A percentile compares a stretch with the other conserved stretches of the same genome.
Evolutionary conservation across 176 grass and related monocot genomes (phyloP).

Genomic region (Bothriochloa decipiens): DNA sequence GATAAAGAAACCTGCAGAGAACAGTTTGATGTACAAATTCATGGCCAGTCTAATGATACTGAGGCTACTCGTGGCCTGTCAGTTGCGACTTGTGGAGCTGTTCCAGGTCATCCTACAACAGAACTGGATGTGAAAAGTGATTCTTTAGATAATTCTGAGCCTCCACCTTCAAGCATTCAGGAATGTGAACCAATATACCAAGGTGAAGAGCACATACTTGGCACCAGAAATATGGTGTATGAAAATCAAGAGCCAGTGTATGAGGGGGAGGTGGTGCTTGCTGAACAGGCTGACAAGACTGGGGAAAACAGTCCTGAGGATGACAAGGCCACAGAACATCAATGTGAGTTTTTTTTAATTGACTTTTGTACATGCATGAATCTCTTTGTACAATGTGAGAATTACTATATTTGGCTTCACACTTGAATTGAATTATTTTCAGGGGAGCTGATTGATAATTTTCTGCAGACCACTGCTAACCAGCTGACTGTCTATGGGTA

Average conservation of each 20-base stretch:
- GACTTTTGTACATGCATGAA: neutral
- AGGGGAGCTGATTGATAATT: conserved; percentile 92
- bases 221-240: conserved; percentile 45
- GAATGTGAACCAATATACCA: conserved; percentile 84
- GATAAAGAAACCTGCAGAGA: conserved; percentile 43
- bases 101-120: conserved; percentile 38
- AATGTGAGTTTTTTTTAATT: conserved; percentile 60
- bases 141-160: conserved; percentile 46
- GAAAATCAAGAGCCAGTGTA: conserved; percentile 78
- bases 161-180: conserved; percentile 46
- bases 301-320: conserved; percentile 40
- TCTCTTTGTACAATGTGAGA: conserved; percentile 22
- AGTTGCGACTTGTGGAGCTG: conserved; percentile 37
- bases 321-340: conserved; percentile 50
- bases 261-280: conserved; percentile 82
- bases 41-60: conserved; percentile 36
- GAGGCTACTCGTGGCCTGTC: conserved; percentile 28
- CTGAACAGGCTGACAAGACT: conserved; percentile 65
- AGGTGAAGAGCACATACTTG: conserved; percentile 88
- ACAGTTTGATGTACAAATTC: conserved; percentile 35
- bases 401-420: conserved; percentile 33
- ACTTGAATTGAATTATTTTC: conserved; percentile 46
- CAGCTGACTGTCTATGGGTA: conserved; percentile 98
- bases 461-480: conserved; percentile 79
- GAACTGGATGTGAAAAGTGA: conserved; percentile 50